A percentile compares a stretch with the other conserved stretches of the same genome.
phyloP scores from a whole-genome alignment of 164 flowering plant genomes.

The Tetracentron sinense region DNA sequence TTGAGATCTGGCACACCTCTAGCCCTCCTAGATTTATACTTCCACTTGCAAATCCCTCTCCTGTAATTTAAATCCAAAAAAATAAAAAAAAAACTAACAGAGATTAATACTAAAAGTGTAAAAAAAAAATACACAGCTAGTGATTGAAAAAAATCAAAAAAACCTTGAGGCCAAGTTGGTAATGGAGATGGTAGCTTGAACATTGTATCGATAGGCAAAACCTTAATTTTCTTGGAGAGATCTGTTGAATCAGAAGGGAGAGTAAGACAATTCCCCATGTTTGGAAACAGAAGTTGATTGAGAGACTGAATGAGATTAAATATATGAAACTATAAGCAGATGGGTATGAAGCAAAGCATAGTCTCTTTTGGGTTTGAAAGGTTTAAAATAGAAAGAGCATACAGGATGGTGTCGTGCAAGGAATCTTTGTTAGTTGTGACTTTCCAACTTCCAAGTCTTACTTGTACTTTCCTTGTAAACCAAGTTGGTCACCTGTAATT shows the following conservation, averaged over 20 bases:
- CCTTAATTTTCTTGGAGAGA: slow-evolving; percentile 16
- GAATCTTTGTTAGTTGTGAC: neutral
- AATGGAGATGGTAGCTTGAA: slow-evolving; percentile 59
- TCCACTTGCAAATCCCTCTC: slow-evolving; percentile 70
- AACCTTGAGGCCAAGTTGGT: slow-evolving; percentile 54
- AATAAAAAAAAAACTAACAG: neutral
- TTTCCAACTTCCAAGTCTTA: neutral
- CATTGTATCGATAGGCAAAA: slow-evolving; percentile 37
- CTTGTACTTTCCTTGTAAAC: neutral
- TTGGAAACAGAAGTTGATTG: neutral
- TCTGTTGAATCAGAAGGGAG: slow-evolving; percentile 9
- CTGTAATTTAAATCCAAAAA: slow-evolving; percentile 23
- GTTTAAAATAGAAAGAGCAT: no score
- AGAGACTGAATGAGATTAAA: neutral
- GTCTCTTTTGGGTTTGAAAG: neutral
- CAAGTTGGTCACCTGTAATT: neutral
- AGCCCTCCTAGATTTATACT: slow-evolving; percentile 76
- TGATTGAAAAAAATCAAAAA: neutral
- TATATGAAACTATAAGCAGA: neutral
- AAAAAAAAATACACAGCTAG: neutral
- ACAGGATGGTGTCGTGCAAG: neutral
- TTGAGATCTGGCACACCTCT: slow-evolving; percentile 43
- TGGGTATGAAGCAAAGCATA: neutral
- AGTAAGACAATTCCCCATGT: slow-evolving; percentile 35
- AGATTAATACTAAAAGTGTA: no score